Evolutionary conservation across 177 flowering plant species (phyloP).

Genomic region (Vitis hybrid): DNA sequence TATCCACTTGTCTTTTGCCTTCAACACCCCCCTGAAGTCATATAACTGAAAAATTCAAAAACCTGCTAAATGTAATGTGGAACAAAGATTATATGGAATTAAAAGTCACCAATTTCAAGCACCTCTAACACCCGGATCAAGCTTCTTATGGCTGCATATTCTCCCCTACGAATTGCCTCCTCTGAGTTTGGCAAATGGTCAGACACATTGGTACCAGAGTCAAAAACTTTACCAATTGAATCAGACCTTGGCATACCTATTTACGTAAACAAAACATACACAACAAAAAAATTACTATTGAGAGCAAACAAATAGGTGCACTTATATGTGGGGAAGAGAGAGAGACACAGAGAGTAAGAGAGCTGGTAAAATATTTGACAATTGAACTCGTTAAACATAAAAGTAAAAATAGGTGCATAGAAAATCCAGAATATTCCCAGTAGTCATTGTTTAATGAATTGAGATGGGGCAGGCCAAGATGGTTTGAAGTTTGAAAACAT

Average conservation of each 20-base stretch:
- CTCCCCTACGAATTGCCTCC: constrained; percentile 92
- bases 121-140: constrained; percentile 93
- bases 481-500: too few relatives aligned
- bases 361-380: not conserved
- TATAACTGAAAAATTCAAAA: constrained; percentile 15
- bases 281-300: constrained; percentile 1
- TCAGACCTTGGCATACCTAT: constrained; percentile 79
- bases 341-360: not conserved
- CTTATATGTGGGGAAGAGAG: not conserved
- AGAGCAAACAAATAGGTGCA: constrained; percentile 1
- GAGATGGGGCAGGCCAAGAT: too few relatives aligned
- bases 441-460: too few relatives aligned
- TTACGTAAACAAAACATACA: constrained; percentile 9
- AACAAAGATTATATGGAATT: not conserved
- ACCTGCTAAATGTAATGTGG: not conserved
- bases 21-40: constrained; percentile 88
- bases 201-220: constrained; percentile 41
- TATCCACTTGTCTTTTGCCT: constrained; percentile 95
- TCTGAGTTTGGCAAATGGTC: constrained; percentile 77
- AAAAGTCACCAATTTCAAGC: not conserved
- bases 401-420: too few relatives aligned
- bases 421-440: too few relatives aligned
- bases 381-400: too few relatives aligned
- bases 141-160: constrained; percentile 93
- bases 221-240: constrained; percentile 77